Evolutionary conservation across 2,329 filamentous ascomycete species (phyloP), one percentile per base, ranked within the genome.

Genomic region (Alternaria atra): DNA sequence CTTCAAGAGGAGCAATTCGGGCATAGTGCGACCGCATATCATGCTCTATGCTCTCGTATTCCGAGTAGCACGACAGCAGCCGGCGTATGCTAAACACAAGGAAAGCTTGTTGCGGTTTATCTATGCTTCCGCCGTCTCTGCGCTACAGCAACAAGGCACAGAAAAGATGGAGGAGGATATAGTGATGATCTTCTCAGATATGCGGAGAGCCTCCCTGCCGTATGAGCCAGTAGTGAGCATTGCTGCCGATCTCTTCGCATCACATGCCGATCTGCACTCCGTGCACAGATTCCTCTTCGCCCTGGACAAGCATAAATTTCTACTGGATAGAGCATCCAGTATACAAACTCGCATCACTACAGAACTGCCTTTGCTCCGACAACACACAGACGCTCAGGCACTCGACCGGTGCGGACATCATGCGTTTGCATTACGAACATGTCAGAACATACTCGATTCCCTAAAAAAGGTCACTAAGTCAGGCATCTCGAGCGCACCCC

Each of bases 161-260:
- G 27, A 30, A 7, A 17, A 30, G 30, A 47, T 66, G 4, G 56
- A 69, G 17, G 50, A 55, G 17, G 39, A 60, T 43, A 52, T 73
- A 7, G 58, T 61, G 15, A 47, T 52, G 12, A 43, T 72, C 40
- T 55, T 73, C n/a, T 34, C 46, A 12, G 47, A 48, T 23, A 61
- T 74, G 48, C 44, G 58, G 4, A 43, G 52, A 46, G 40, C 6
- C 4, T 61, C 52, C 23, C 29, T 71, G 13, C 69, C 65, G 5
- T 71, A 65, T 27, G 59, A 64, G 29, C 56, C 60, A 8, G 52
- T 72, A 12, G 39, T 65, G 17, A 58, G 66, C 25, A 42, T 65
- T 8, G 59, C 59, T 20, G 30, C 63, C 20, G 50, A 64, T 20
- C 40, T 62, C 6, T 34, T 69, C 6, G 25, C 60, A 37, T 42